Evolutionary conservation across 495 filamentous ascomycete genomes (phyloP), one percentile per base, ranked within the genome.

Genomic region (Lepraria neglecta): DNA sequence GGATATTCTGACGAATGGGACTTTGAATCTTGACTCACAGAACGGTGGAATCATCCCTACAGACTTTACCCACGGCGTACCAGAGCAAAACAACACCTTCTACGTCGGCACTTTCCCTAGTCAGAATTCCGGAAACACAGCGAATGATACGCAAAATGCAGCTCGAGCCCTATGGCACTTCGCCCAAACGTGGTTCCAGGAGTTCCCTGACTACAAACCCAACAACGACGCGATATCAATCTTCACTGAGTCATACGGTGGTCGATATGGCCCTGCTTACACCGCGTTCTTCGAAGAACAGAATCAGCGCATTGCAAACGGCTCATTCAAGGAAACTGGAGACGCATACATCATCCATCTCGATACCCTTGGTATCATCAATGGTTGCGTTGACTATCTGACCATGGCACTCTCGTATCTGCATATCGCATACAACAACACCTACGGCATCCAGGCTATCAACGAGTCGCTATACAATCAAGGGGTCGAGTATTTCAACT

Each of bases 301-400:
- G 68, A 90, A 90, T 59, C 74, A 74, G 61, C 74, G 63, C 72
- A 83, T 75, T 66, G 75, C 64, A 63, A 79, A 75, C 42, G 68
- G 70, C 17, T 69, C 65, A 0, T 51, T 76, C 44, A 58, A 64
- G n/a, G 55, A 64, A 14, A 56, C 66, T 0, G 68, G 64, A 0
- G 71, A 71, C 17, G 67, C 71, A 2, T 72, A 73, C 57, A 70
- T 70, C 31, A 79, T 81, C 35, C 73, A 80, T 50, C 67, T 81
- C 11, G 78, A 80, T 57, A 80, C 78, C 1, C 61, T 81, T 15
- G 74, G 76, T 0, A 78, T 81, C 47, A 73, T 90, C 55, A 91
- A 92, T 67, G 89, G 87, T 50, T 91, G 90, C 63, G 77, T 92
- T 53, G 90, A 95, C 70, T 77, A 83, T 53, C 68, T 83, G 12